Conservation (phyloP, 805 yeast species). For the Citeromyces matritensis region DNA sequence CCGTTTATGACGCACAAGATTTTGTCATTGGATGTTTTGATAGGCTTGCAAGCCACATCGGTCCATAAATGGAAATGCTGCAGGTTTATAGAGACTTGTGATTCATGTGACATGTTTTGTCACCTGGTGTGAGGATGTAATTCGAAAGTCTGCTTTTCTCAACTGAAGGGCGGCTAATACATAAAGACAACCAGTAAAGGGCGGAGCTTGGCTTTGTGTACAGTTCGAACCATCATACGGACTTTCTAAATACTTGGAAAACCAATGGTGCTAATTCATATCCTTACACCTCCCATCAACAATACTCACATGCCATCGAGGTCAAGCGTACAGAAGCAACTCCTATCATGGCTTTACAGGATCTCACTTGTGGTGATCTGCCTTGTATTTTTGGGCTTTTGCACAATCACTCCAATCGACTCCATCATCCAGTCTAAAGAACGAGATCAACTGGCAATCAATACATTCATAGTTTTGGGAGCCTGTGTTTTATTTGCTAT, state of each 20-base stretch:
- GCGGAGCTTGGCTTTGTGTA: too few species aligned
- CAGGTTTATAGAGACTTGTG: constrained; percentile 18
- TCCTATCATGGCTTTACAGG: constrained; percentile 24
- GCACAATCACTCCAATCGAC: constrained; percentile 68
- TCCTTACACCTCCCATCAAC: neutral
- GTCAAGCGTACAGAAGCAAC: constrained; percentile 3
- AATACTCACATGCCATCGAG: neutral
- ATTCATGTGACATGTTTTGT: too few species aligned
- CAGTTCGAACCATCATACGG: too few species aligned
- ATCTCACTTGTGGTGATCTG: constrained; percentile 24
- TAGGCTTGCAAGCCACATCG: constrained; percentile 8
- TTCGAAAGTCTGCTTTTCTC: constrained; percentile 3
- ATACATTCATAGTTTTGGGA: constrained; percentile 66
- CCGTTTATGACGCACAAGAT: constrained; percentile 1
- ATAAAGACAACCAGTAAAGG: too few species aligned
- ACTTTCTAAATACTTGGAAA: too few species aligned
- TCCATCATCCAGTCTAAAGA: constrained; percentile 45
- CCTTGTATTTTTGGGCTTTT: constrained; percentile 34
- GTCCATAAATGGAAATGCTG: constrained; percentile 30
- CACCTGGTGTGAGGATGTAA: neutral
- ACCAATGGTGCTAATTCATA: too few species aligned
- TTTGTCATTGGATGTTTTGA: too few species aligned
- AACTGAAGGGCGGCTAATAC: constrained; percentile 1
- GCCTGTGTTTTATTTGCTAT: constrained; percentile 51
- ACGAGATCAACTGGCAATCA: constrained; percentile 48